Base-by-base conservation (phyloP, 2,329 filamentous ascomycete genomes). In the Aspergillus sp. region DNA sequence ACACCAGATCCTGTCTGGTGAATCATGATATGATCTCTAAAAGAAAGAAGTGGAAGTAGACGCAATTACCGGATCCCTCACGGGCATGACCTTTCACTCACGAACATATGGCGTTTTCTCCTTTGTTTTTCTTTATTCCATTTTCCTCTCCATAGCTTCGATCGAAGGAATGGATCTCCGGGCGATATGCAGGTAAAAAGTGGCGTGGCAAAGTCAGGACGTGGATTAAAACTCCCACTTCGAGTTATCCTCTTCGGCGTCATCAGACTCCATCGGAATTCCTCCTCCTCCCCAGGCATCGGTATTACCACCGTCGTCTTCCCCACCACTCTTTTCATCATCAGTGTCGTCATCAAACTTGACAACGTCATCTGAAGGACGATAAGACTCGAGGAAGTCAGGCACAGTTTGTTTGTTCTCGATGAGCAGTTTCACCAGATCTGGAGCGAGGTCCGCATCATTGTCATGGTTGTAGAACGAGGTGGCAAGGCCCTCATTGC, bases 401-500 rank as follows among this genome's bases (percentile, higher is more conserved):
- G 95, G 95, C 25, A 99, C 78, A 0, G 81, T 77, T 76, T 96
- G 92, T 5, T 87, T 82, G 5, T 87, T 90, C 77, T 98, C 94
- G 0, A 96, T 71, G 0, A 99, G 82, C 5, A 91, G 87, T 73
- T 93, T 92, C 39, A 91, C 90, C 0, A 99, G 81, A 1, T 90
- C 86, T 8, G 84, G 82, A 0, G 84, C 92, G 44, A 98, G 79
- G 3, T 88, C 84, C 58, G 90, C 85, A 68, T 98, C 90, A 68
- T 98, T 90, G 1, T 93, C 88, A 25, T 66, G 56, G 25, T 88
- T 91, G 81, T 89, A 98, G 79, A 99, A 94, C 0, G 94, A 96
- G 0, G 90, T 94, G 0, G 95, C 93, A 5, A 92, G 79, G 17
- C 95, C 95, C 48, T 85, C 83, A 67, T 96, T 90, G 2, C 95